Base-by-base conservation (phyloP, 331 rosid genomes). In the Saraca asoca region DNA sequence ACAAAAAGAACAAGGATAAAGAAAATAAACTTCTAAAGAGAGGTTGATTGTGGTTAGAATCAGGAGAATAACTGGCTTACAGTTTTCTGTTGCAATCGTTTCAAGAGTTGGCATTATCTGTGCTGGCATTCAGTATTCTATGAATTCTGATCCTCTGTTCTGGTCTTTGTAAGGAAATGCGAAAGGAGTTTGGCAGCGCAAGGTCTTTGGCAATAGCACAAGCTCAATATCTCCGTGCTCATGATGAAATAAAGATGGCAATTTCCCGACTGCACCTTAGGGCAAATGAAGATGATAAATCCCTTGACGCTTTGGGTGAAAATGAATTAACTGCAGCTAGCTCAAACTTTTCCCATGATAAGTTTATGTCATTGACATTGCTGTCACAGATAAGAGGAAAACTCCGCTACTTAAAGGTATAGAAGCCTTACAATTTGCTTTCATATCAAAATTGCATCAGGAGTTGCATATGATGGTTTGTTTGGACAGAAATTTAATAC, bases 241-340 rank as follows among this genome's bases (percentile, higher is more conserved):
- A 93, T 76, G 98, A 93, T 17, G 96, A 93, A 83, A 81, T 93
- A 71, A 89, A 85, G 81, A 89, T 85, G 98, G 98, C 98, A 0
- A 80, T 86, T 63, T 82, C 91, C 51, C 79, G 98, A 72, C 64
- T 89, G 75, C 85, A 78, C 71, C 62, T 87, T 49, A 73, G 75
- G 58, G 90, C 78, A 67, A 68, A 79, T 56, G 95, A 87, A 59
- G 63, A 90, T 75, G 91, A 93, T 54, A 80, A 76, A 61, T 85
- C 96, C 64, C 83, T 78, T 70, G 84, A 82, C 76, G 91, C 88
- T 67, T 58, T 93, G 37, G 82, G 85, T 68, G 85, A 84, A 83
- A 73, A 85, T 43, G 98, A 93, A 75, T 73, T 93, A 60, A 62
- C 57, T 72, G 82, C 86, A 20, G 90, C 95, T 58, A 85, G 86